phyloP scores from a whole-genome alignment of 495 filamentous ascomycete genomes.

The Penicillium robsamsonii region DNA sequence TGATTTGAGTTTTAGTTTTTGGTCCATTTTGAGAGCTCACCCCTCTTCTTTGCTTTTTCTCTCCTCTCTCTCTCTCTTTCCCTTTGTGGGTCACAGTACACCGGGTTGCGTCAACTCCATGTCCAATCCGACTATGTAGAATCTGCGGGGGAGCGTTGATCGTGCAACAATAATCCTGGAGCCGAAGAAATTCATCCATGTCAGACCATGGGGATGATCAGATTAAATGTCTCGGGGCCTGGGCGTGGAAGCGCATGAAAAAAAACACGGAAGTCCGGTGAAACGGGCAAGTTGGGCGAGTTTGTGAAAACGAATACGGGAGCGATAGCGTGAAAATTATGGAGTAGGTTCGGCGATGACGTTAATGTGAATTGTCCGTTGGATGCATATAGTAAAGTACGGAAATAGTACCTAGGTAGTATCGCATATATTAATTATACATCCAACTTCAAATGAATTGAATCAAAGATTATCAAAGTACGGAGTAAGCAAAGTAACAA shows the following conservation, averaged over 20 bases:
- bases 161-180: neutral
- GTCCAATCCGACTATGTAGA: neutral
- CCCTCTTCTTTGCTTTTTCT: neutral
- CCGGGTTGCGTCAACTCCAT: neutral
- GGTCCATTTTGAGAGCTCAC: neutral
- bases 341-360: no score
- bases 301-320: no score
- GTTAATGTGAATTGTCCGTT: no score
- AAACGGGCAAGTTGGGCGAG: no score
- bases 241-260: neutral
- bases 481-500: no score
- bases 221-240: neutral
- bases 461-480: no score
- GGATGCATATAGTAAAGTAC: no score
- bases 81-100: neutral
- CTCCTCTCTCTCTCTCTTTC: neutral
- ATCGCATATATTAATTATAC: no score
- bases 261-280: neutral
- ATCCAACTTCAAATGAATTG: no score
- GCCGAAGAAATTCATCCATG: neutral
- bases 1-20: neutral
- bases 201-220: conserved; percentile 19
- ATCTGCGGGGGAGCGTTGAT: neutral
- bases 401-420: no score
- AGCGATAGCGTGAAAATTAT: no score